A percentile compares a stretch with the other conserved stretches of the same genome.
phyloP scores from a whole-genome alignment of 768 basidiomycete genomes.

The Asterophora parasitica region DNA sequence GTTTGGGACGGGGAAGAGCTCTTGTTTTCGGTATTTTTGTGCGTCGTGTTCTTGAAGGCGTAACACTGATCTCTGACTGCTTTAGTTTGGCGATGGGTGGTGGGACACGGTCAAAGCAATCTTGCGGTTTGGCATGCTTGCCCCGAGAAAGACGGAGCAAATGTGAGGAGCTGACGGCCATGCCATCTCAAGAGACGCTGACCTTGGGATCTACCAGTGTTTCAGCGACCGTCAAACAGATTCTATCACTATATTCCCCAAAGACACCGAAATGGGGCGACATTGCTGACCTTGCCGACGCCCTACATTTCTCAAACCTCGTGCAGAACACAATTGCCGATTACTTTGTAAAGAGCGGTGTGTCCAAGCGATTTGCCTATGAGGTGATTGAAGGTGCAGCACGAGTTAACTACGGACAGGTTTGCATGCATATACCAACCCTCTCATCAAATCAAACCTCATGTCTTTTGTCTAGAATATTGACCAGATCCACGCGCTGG shows the following conservation, averaged over 20 bases:
- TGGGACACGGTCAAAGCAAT: conserved; percentile 71
- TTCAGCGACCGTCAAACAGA: conserved; percentile 43
- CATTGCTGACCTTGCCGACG: conserved; percentile 50
- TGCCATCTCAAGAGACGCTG: background rate
- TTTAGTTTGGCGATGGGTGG: conserved; percentile 53
- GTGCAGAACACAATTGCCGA: conserved; percentile 49
- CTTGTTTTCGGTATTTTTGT: conserved; percentile 51
- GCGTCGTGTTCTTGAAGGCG: background rate
- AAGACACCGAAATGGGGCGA: conserved; percentile 58
- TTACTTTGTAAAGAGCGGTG: conserved; percentile 50
- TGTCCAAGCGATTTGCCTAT: conserved; percentile 52
- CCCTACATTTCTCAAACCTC: conserved; percentile 46
- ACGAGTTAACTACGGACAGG: conserved; percentile 82
- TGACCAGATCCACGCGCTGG: conserved; percentile 71
- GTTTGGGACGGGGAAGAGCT: conserved; percentile 84
- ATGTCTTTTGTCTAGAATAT: conserved; percentile 43
- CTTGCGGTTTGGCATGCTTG: conserved; percentile 69
- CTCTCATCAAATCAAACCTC: background rate
- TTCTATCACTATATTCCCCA: conserved; percentile 50
- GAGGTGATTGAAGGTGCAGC: conserved; percentile 81
- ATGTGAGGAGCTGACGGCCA: conserved; percentile 38
- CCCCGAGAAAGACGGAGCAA: conserved; percentile 52
- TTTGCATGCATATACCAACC: conserved; percentile 20
- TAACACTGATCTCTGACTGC: background rate
- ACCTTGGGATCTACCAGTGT: conserved; percentile 38